These are phyloP conservation scores for Chaetomiaceae sp. DNA, from an alignment of 2,329 filamentous ascomycete genomes.

Conservation along the genomic window DNA sequence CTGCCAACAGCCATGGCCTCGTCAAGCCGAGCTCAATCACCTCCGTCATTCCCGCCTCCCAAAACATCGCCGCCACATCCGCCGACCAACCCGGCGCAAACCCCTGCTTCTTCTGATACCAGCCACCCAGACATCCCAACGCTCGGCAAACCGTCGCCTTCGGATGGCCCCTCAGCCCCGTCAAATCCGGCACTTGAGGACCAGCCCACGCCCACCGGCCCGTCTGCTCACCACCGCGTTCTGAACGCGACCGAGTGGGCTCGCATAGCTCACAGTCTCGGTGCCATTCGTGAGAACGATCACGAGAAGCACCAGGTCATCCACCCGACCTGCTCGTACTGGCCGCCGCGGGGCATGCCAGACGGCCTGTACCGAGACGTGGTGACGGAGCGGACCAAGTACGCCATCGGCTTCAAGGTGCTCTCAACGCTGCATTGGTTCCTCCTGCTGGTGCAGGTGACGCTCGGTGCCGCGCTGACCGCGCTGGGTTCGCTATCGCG, in stretches of 20 bases:
- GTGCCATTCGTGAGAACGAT: constrained; percentile 40
- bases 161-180: background rate
- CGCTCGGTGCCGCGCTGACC: constrained; percentile 43
- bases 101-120: too few relatives aligned
- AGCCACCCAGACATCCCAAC: too few relatives aligned
- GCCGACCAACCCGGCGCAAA: too few relatives aligned
- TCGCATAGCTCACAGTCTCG: constrained; percentile 41
- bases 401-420: constrained; percentile 38
- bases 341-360: constrained; percentile 43
- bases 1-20: too few relatives aligned
- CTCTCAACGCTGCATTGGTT: constrained; percentile 39
- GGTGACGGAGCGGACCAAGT: constrained; percentile 39
- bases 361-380: constrained; percentile 45
- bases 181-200: constrained; percentile 2
- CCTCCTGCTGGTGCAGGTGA: constrained; percentile 44
- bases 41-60: too few relatives aligned
- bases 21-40: too few relatives aligned
- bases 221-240: constrained; percentile 31
- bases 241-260: constrained; percentile 39
- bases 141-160: too few relatives aligned
- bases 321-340: constrained; percentile 38
- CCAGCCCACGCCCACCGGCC: constrained; percentile 3
- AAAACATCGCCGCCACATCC: too few relatives aligned
- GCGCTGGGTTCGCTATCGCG: constrained; percentile 41
- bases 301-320: constrained; percentile 38